Evolutionary conservation across 768 basidiomycete genomes (phyloP), one percentile per base, ranked within the genome.

Genomic region (Mycena olivaceomarginata): DNA sequence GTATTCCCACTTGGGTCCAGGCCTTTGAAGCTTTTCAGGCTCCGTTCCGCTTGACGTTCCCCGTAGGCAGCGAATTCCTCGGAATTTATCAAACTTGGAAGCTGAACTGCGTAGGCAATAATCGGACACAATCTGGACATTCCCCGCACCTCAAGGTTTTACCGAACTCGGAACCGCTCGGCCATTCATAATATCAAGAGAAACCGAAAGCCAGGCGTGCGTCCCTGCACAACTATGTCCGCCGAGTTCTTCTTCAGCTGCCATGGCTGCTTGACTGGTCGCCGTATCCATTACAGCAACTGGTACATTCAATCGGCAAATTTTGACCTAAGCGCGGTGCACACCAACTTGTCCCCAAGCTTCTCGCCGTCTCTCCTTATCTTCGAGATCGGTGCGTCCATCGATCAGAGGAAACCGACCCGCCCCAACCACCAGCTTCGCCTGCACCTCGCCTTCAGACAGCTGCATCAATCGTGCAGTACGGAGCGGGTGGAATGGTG

Each of bases 181-280:
- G 46, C 37, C 57, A 60, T 11, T 51, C 16, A 20, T 16, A 31
- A 31, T 31, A 31, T 31, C 31, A 65, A 31, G 43, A 37, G 6
- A 22, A 40, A 39, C 66, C 45, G 66, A 67, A 67, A 48, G 12
- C 8, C 25, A 46, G 43, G 56, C 65, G 65, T 12, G 39, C 60
- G 45, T 16, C 62, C 71, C 53, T 56, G 63, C 16, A 13, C 43
- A 31, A 9, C 39, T 67, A 74, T 74, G 57, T 67, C 66, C 72
- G 72, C 59, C 59, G 72, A 46, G 12, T 10, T 57, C 8, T 74
- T 74, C 41, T 57, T 16, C 51, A 57, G 22, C n/a, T 37, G n/a
- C n/a, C 18, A 16, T 12, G 37, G 70, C n/a, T 66, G 72, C 59
- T 59, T 22, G 46, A 46, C n/a, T 37, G 72, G 46, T 67, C 45